These are phyloP conservation scores for Fusarium odoratissimum DNA, from an alignment of 2,329 filamentous ascomycete genomes.

Conservation along the genomic window DNA sequence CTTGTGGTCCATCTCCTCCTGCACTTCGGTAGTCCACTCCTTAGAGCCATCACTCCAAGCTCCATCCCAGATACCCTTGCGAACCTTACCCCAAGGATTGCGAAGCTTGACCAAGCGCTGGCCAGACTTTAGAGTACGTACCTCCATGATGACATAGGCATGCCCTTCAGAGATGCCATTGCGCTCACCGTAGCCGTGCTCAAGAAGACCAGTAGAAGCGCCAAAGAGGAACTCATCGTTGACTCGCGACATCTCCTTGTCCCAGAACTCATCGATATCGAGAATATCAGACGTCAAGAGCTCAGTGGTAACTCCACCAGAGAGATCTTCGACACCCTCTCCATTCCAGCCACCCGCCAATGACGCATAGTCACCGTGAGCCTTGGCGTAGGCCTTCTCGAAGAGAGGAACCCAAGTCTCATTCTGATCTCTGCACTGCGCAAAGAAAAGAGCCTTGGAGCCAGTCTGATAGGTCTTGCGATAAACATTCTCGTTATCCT, in stretches of 20 bases:
- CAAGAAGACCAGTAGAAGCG: constrained; percentile 73
- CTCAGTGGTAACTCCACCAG: constrained; percentile 77
- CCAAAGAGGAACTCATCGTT: constrained; percentile 84
- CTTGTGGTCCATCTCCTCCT: constrained; percentile 67
- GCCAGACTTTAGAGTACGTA: constrained; percentile 63
- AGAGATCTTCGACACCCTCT: constrained; percentile 69
- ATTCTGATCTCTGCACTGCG: constrained; percentile 78
- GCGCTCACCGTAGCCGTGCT: constrained; percentile 70
- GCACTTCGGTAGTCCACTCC: constrained; percentile 69
- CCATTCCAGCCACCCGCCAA: constrained; percentile 78
- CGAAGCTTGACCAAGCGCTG: constrained; percentile 68
- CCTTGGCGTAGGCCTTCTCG: constrained; percentile 87
- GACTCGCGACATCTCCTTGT: constrained; percentile 80
- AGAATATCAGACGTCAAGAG: constrained; percentile 77
- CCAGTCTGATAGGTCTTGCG: constrained; percentile 78
- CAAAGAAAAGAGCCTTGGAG: constrained; percentile 82
- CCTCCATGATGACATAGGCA: constrained; percentile 71
- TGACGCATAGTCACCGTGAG: constrained; percentile 79
- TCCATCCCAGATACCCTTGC: constrained; percentile 70
- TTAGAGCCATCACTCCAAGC: constrained; percentile 70
- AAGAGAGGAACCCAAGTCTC: constrained; percentile 86
- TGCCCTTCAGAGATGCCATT: constrained; percentile 69
- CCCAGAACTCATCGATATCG: constrained; percentile 86
- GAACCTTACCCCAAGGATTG: constrained; percentile 70
- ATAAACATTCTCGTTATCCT: constrained; percentile 78